Evolutionary conservation across 148 eudicot species (phyloP).

Genomic region (Rhododendron vialii): DNA sequence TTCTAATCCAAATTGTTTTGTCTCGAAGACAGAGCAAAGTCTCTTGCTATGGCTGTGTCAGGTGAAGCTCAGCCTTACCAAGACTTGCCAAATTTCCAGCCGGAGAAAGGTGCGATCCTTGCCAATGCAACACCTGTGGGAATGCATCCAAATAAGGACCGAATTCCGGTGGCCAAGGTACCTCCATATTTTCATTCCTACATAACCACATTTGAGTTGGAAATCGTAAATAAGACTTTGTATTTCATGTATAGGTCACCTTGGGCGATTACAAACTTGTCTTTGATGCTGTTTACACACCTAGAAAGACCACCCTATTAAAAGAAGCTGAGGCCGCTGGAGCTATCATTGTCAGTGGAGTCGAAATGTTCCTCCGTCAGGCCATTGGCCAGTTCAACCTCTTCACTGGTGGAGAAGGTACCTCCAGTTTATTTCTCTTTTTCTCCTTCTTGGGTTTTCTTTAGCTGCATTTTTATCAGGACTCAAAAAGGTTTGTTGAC

Average conservation of each 20-base stretch:
- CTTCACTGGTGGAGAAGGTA: conserved; percentile 46
- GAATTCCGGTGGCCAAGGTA: conserved; percentile 49
- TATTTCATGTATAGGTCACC: conserved; percentile 25
- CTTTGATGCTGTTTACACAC: conserved; percentile 50
- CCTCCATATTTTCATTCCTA: neutral
- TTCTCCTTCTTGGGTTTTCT: neutral
- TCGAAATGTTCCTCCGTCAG: conserved; percentile 53
- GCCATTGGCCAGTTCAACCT: conserved; percentile 48
- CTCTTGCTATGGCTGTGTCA: conserved; percentile 37
- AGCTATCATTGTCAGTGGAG: conserved; percentile 49
- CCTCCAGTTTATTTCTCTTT: neutral
- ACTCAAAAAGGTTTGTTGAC: neutral
- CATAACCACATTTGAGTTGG: neutral
- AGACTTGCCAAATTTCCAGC: conserved; percentile 25
- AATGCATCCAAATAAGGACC: conserved; percentile 47
- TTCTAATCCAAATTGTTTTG: conserved; percentile 3
- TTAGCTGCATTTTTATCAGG: neutral
- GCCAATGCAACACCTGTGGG: conserved; percentile 60
- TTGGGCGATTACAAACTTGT: conserved; percentile 35
- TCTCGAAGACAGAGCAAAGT: conserved; percentile 33
- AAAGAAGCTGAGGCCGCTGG: conserved; percentile 49
- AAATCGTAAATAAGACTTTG: neutral
- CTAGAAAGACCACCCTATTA: conserved; percentile 39
- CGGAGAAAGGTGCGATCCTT: conserved; percentile 52
- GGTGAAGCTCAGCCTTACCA: conserved; percentile 42